A percentile compares a stretch with the other conserved stretches of the same genome.
Conservation (phyloP, 495 filamentous ascomycete genomes). For the Trichoderma asperelloides region DNA sequence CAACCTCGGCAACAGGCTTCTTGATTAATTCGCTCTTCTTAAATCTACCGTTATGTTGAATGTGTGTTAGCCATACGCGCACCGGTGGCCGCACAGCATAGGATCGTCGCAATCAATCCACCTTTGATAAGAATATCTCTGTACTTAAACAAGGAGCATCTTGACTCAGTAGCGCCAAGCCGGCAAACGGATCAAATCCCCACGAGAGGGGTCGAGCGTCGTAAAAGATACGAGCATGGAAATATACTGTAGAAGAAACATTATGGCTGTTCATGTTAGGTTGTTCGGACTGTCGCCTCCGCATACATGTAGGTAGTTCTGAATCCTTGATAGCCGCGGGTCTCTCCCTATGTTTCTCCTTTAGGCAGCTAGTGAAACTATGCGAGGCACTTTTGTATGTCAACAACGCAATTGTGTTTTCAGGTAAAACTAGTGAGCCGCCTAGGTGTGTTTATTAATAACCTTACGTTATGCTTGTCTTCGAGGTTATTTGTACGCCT, state of each 20-base stretch:
- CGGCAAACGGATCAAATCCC: neutral
- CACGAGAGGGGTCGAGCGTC: neutral
- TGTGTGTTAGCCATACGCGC: neutral
- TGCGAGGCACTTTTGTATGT: neutral
- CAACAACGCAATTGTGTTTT: neutral
- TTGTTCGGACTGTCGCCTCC: neutral
- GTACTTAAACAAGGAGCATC: neutral
- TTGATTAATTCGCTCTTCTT: neutral
- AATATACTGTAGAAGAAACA: neutral
- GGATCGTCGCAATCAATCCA: neutral
- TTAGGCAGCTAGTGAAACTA: neutral
- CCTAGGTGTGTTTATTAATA: neutral
- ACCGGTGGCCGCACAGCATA: neutral
- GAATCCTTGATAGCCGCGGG: neutral
- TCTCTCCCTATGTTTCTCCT: neutral
- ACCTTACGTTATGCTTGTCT: constrained; percentile 1
- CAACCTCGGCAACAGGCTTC: neutral
- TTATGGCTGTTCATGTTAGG: too few species aligned
- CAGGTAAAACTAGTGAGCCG: neutral
- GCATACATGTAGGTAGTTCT: neutral
- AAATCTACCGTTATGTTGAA: neutral
- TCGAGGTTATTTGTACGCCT: neutral
- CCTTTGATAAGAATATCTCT: neutral
- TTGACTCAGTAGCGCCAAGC: neutral
- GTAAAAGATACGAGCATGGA: neutral